phyloP scores from a whole-genome alignment of 139 green algal species.

The Spirogloea muscicola region DNA sequence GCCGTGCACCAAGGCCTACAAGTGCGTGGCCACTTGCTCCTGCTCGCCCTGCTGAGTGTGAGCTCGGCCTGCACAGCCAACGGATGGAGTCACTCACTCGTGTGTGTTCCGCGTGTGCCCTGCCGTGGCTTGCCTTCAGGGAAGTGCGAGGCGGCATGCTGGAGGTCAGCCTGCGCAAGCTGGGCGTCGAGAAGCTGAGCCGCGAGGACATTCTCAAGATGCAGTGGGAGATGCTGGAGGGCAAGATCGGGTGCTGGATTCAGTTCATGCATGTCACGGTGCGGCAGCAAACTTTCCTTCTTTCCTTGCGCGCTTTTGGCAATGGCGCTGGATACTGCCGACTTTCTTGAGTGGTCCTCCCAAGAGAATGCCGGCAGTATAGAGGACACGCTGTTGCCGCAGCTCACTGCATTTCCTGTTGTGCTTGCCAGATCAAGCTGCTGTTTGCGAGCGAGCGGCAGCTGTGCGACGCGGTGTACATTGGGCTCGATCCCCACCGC shows the following conservation, averaged over 20 bases:
- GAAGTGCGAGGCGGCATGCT: conserved; percentile 16
- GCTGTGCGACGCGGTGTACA: conserved; percentile 38
- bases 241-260: conserved; percentile 44
- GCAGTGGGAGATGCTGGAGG: conserved; percentile 39
- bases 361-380: neutral
- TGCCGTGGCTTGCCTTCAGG: conserved; percentile 13
- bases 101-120: neutral
- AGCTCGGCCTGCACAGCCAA: neutral
- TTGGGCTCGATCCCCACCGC: conserved; percentile 19
- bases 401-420: neutral
- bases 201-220: conserved; percentile 32
- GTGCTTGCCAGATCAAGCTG: conserved; percentile 30
- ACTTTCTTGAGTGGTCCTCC: neutral
- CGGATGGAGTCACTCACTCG: neutral
- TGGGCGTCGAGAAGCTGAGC: conserved; percentile 39
- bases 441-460: conserved; percentile 23
- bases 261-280: conserved; percentile 27
- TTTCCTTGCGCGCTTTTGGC: neutral
- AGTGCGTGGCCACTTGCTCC: neutral
- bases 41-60: neutral
- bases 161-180: conserved; percentile 31
- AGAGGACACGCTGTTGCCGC: neutral
- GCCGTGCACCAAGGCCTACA: conserved; percentile 15
- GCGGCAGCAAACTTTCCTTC: neutral
- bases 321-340: neutral